Base-by-base conservation (phyloP, 2,329 filamentous ascomycete species). In the Coniochaeta sp. region DNA sequence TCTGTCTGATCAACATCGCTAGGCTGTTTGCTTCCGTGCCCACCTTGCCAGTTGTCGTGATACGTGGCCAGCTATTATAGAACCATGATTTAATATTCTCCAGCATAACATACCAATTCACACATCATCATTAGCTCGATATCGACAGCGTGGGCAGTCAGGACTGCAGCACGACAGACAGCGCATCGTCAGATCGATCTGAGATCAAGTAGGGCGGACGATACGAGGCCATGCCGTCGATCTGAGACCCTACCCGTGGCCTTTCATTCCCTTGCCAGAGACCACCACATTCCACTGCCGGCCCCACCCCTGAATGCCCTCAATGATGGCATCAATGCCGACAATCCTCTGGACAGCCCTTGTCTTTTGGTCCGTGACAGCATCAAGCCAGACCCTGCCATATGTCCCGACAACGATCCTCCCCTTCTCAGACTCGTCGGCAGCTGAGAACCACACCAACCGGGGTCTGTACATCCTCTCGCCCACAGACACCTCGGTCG, bases 351-450 rank as follows among this genome's bases (percentile, higher is more conserved):
- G 56, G 56, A n/a, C 56, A 33, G n/a, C 19, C 11, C 16, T 58
- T n/a, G 16, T 44, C 24, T 43, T 58, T 36, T 44, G 19, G 61
- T 14, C 60, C 24, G 38, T 67, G 40, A 63, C 69, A 40, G 67
- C 73, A 6, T 40, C 62, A 7, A 77, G 79, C 58, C 76, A 79
- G 67, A 72, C 72, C 57, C 80, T 91, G 58, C 91, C 91, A 28
- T 96, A 96, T 76, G 86, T 87, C 60, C 89, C 91, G 2, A 91
- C 91, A 0, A 85, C 83, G 33, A 81, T 96, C 58, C 81, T 93
- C 61, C 79, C 81, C 7, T 69, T 73, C 61, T 72, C 77, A 59
- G 78, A n/a, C n/a, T n/a, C n/a, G n/a, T n/a, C n/a, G n/a, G n/a
- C n/a, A n/a, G n/a, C n/a, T n/a, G n/a, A 40, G 57, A 43, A 43